Conservation (phyloP, 208 protist genomes). For the Angomonas ambiguus region DNA sequence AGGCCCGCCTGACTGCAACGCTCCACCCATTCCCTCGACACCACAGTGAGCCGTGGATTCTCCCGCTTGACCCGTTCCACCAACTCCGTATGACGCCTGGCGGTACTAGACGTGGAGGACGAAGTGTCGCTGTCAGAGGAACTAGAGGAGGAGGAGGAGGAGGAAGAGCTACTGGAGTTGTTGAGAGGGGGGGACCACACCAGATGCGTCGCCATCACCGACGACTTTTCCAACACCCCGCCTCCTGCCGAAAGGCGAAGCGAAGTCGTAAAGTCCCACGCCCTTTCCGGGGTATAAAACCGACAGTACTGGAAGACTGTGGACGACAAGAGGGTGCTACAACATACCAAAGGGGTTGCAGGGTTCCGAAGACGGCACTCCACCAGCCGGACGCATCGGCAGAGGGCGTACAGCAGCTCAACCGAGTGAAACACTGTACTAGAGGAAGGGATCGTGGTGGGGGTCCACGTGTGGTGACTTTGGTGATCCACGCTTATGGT, state of each 20-base stretch:
- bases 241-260: conserved; percentile 43
- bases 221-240: conserved; percentile 23
- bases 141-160: neutral
- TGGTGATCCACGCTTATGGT: conserved; percentile 43
- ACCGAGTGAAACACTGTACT: conserved; percentile 26
- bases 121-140: neutral
- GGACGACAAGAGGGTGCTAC: conserved; percentile 31
- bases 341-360: conserved; percentile 24
- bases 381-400: conserved; percentile 42
- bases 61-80: neutral
- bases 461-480: neutral
- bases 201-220: conserved; percentile 58
- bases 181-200: conserved; percentile 18
- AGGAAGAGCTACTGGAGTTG: neutral
- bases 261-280: conserved; percentile 25
- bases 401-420: conserved; percentile 65
- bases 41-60: neutral
- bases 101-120: neutral
- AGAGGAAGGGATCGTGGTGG: neutral
- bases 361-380: conserved; percentile 73
- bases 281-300: conserved; percentile 28
- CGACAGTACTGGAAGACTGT: conserved; percentile 53
- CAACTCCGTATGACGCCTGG: neutral
- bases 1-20: conserved; percentile 17
- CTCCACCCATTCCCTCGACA: conserved; percentile 6